Evolutionary conservation across 495 filamentous ascomycete species (phyloP).

Genomic region (Letharia lupina): DNA sequence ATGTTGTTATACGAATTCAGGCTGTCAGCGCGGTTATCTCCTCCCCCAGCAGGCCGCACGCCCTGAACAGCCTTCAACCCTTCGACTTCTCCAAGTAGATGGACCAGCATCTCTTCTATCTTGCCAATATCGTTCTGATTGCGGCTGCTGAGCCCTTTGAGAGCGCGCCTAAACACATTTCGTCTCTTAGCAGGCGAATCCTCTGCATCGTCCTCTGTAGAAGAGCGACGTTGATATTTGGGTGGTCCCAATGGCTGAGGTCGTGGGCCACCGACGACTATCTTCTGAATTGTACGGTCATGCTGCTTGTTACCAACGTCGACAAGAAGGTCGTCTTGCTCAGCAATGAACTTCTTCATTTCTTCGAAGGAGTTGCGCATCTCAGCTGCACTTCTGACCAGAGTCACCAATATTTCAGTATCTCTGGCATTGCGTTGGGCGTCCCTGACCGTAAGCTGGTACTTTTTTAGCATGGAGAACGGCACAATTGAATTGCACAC

Average conservation of each 20-base stretch:
- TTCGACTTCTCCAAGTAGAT: constrained; percentile 85
- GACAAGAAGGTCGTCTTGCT: constrained; percentile 78
- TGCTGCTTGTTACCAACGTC: constrained; percentile 77
- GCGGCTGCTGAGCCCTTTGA: constrained; percentile 80
- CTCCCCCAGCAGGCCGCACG: constrained; percentile 25
- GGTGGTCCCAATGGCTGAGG: constrained; percentile 57
- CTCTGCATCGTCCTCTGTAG: constrained; percentile 56
- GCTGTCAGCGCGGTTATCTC: constrained; percentile 31
- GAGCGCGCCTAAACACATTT: constrained; percentile 82
- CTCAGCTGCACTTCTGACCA: constrained; percentile 89
- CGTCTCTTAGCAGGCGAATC: constrained; percentile 71
- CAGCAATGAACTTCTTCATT: constrained; percentile 83
- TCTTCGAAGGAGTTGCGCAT: constrained; percentile 97
- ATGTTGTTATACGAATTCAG: constrained; percentile 32
- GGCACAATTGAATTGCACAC: constrained; percentile 9
- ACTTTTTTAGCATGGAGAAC: constrained; percentile 31
- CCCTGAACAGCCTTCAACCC: constrained; percentile 61
- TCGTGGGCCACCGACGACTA: constrained; percentile 74
- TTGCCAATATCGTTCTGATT: constrained; percentile 78
- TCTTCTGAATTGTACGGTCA: constrained; percentile 69
- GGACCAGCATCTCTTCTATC: constrained; percentile 93
- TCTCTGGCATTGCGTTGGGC: constrained; percentile 94
- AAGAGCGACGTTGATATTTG: constrained; percentile 32
- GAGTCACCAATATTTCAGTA: constrained; percentile 90
- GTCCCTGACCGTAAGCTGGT: constrained; percentile 85